Percentiles rank a stretch among this genome's conserved stretches.
Evolutionary conservation across 169 alveolate genomes (phyloP).

Genomic region (Eimeria sp.): DNA sequence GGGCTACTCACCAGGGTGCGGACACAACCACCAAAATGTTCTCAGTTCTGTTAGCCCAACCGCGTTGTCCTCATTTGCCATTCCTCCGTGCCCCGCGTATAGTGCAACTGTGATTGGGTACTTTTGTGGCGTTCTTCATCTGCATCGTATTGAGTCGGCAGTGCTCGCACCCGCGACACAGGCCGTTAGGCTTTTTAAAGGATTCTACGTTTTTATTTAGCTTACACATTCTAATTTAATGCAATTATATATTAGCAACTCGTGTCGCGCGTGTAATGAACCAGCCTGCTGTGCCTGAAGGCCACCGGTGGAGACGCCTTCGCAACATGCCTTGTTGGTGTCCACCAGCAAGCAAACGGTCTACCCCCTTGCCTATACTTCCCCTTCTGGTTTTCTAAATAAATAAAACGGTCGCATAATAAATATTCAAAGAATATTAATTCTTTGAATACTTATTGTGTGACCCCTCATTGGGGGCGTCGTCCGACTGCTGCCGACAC

Average conservation of each 20-base stretch:
- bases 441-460: not conserved
- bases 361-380: not conserved
- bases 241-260: not conserved
- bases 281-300: not conserved
- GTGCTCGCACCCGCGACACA: not conserved
- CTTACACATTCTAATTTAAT: not conserved
- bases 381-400: not conserved
- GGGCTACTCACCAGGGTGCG: not conserved
- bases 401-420: not conserved
- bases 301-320: not conserved
- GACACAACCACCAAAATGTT: not conserved
- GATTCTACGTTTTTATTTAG: not conserved
- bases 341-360: not conserved
- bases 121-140: not conserved
- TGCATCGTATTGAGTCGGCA: not conserved
- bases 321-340: not conserved
- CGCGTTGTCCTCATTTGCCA: not conserved
- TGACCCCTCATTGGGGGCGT: not conserved
- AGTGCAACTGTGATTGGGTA: not conserved
- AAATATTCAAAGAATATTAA: too few species aligned
- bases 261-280: not conserved
- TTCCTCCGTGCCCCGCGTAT: not conserved
- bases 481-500: slow-evolving; percentile 6
- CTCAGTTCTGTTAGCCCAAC: not conserved
- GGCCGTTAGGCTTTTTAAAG: not conserved